Evolutionary conservation across 2,329 filamentous ascomycete species (phyloP).

Genomic region (Dactylellina haptotyla): DNA sequence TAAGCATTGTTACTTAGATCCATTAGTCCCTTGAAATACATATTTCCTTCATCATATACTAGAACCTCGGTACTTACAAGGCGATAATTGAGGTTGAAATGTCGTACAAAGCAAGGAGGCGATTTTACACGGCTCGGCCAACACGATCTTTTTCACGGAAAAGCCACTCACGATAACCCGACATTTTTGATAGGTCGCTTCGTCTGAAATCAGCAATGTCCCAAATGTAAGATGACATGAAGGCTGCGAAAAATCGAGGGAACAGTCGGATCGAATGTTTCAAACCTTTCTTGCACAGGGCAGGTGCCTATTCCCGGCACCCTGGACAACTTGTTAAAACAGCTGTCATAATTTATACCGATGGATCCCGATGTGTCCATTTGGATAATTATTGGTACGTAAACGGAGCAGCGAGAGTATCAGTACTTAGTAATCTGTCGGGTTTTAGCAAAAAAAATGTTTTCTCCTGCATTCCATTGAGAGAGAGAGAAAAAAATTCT

Average conservation of each 20-base stretch:
- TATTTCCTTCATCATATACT: not conserved
- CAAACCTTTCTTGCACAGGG: not conserved
- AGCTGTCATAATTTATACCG: not conserved
- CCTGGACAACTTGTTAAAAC: not conserved
- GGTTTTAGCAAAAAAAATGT: not conserved
- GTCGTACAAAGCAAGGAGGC: not conserved
- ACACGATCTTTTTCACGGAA: not conserved
- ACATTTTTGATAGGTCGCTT: slow-evolving; percentile 38
- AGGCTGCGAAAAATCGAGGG: not conserved
- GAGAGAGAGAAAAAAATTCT: no score
- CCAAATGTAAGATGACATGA: not conserved
- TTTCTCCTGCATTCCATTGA: no score
- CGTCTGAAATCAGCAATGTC: slow-evolving; percentile 20
- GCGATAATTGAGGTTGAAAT: not conserved
- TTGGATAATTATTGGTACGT: not conserved
- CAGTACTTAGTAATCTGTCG: not conserved
- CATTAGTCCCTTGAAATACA: not conserved
- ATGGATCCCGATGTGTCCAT: not conserved
- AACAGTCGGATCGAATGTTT: not conserved
- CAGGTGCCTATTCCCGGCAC: not conserved
- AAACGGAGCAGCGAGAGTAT: not conserved
- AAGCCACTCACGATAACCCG: not conserved
- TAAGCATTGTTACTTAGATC: slow-evolving; percentile 1
- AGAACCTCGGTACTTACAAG: not conserved
- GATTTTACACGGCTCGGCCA: not conserved